Base-by-base conservation (phyloP, 805 yeast species). In the Starmerella cellae region DNA sequence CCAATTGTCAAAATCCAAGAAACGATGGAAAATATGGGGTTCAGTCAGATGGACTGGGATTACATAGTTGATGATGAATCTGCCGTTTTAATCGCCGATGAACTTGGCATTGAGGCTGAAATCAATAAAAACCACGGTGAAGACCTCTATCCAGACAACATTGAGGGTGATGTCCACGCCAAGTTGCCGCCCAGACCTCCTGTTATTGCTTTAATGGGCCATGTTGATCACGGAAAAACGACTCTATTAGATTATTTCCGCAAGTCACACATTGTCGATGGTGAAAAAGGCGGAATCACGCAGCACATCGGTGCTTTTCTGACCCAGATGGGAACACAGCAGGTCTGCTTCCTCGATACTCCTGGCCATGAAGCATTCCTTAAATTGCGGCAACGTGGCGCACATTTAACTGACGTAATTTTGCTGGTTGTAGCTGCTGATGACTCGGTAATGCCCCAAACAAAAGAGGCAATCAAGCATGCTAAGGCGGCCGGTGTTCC, bases 321-420 rank as follows among this genome's bases (percentile, higher is more conserved):
- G 14, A 91, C 88, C 20, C 95, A 96, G 1, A 83, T 91, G 53
- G 31, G 34, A 11, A 66, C 68, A n/a, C 80, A 79, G 58, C 66
- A 66, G 33, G 82, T 91, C 49, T 88, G 97, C 0, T 88, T 91
- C 51, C 68, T 91, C 47, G 98, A 91, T 60, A 91, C 98, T 0
- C 98, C 98, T 0, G 98, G 98, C 0, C 98, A 91, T 63, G 93
- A 95, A 10, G 97, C 97, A 0, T 91, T 91, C 57, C 66, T 91
- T 50, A 85, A 85, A 55, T 85, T 91, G 95, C 74, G 98, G 52
- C 93, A 88, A 62, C 71, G 98, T 52, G 98, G 98, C 36, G 97
- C 98, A 0, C 79, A 75, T 51, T 74, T 87, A 34, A 91, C 98
- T 0, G 98, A 91, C 65, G 79, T 91, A 38, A 83, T 91, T 28